Evolutionary conservation across 495 filamentous ascomycete genomes (phyloP).

Genomic region (Evernia prunastri): DNA sequence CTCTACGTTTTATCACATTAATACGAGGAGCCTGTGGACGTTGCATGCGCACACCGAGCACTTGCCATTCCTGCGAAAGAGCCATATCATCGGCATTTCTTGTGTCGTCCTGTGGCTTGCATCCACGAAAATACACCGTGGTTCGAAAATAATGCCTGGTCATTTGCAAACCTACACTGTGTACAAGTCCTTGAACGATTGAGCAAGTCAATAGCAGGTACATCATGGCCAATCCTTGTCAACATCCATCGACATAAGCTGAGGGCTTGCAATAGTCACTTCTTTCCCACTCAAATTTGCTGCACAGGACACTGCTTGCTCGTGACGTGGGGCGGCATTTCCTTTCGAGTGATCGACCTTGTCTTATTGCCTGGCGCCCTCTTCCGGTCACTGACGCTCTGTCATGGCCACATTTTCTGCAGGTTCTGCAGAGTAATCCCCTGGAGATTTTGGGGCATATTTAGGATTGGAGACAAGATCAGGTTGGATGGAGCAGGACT

Average conservation of each 20-base stretch:
- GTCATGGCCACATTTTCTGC: background rate
- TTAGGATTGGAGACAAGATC: too few relatives aligned
- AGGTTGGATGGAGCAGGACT: too few relatives aligned
- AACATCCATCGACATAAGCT: background rate
- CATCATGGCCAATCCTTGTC: too few relatives aligned
- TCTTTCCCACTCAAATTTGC: background rate
- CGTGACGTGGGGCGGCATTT: background rate
- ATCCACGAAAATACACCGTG: background rate
- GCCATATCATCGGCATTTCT: background rate
- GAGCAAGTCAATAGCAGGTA: background rate
- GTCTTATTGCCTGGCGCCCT: background rate
- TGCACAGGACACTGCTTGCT: background rate
- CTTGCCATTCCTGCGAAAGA: background rate
- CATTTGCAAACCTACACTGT: background rate
- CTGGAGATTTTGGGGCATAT: too few relatives aligned
- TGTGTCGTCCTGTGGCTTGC: background rate
- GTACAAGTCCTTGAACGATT: background rate
- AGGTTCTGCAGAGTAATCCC: too few relatives aligned
- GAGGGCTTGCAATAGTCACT: background rate
- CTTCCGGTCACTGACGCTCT: too few relatives aligned
- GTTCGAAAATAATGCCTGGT: background rate
- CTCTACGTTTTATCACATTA: background rate
- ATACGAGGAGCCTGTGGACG: background rate
- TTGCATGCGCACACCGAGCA: background rate
- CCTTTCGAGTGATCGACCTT: background rate